Evolutionary conservation across 768 basidiomycete genomes (phyloP), one percentile per base, ranked within the genome.

Genomic region (Trametes cinnabarina): DNA sequence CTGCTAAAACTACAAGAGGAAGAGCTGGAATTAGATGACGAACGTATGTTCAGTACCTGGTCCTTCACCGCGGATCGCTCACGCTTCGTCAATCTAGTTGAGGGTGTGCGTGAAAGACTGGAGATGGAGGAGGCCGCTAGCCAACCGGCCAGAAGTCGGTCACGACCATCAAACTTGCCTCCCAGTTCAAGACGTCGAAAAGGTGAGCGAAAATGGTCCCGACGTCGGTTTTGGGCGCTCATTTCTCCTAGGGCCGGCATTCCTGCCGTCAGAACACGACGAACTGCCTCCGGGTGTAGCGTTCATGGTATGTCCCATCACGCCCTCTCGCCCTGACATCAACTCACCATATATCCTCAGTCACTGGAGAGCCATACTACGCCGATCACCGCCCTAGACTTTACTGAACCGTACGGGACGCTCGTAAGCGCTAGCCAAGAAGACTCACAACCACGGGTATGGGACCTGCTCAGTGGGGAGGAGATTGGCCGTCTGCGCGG

Each of bases 261-360:
- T 99, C 77, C 71, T 99, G 46, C 97, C 97, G 4, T 97, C 94
- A 17, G 97, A 98, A 70, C 97, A 99, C 64, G 93, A 94, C 64
- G 94, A 97, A 51, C 79, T 99, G 28, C 97, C 97, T 9, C 83
- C 87, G 8, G 94, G 93, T 1, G 85, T 98, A 5, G 97, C 96
- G 12, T 99, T 99, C 75, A 98, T 99, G 95, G 93, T 92, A 73
- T 64, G 14, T 66, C 65, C 26, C n/a, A 4, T 20, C 8, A 35
- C 40, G 39, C 44, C 44, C 39, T 23, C 53, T 6, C 17, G 55
- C 32, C 5, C 47, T 10, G 51, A 39, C 49, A 30, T 39, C 32
- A 26, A 57, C 61, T 66, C 10, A 65, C 58, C 44, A 41, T 50
- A n/a, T 51, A n/a, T 15, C 52, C 39, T 0, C 69, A 95, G 92